phyloP scores from a whole-genome alignment of 441 rosid species.

The Euphorbia corollata region DNA sequence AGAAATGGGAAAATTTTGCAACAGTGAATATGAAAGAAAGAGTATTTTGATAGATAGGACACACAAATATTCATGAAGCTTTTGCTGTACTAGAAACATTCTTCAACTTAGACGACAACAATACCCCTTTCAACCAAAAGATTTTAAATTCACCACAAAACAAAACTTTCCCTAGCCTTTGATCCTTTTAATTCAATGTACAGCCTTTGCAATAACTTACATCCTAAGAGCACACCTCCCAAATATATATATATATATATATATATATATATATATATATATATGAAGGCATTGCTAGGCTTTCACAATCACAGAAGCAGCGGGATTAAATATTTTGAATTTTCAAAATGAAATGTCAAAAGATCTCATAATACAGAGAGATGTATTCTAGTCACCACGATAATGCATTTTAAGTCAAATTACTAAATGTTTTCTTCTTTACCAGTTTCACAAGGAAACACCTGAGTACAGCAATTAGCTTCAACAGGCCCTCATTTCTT shows the following conservation, averaged over 20 bases:
- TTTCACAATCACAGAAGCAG: slow-evolving; percentile 3
- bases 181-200: slow-evolving; percentile 12
- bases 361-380: slow-evolving; percentile 5
- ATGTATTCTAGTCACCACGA: background rate
- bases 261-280: too few species aligned
- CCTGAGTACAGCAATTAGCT: slow-evolving; percentile 14
- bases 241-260: slow-evolving; percentile 9
- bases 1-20: background rate
- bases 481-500: slow-evolving; percentile 14
- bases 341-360: background rate
- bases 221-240: slow-evolving; percentile 14
- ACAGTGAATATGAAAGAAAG: slow-evolving; percentile 12
- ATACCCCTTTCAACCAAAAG: slow-evolving; percentile 6
- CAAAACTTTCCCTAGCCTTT: background rate
- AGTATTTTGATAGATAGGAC: background rate
- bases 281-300: background rate
- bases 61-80: background rate
- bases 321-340: background rate
- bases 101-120: background rate
- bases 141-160: background rate
- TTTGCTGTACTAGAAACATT: background rate
- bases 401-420: background rate
- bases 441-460: slow-evolving; percentile 13
- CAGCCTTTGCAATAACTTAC: slow-evolving; percentile 2
- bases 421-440: slow-evolving; percentile 13